Percentiles rank a stretch among this genome's conserved stretches.
These are phyloP conservation scores for Isoetes taiwanensis DNA, from an alignment of 75 land plant genomes.

Conservation along the genomic window DNA sequence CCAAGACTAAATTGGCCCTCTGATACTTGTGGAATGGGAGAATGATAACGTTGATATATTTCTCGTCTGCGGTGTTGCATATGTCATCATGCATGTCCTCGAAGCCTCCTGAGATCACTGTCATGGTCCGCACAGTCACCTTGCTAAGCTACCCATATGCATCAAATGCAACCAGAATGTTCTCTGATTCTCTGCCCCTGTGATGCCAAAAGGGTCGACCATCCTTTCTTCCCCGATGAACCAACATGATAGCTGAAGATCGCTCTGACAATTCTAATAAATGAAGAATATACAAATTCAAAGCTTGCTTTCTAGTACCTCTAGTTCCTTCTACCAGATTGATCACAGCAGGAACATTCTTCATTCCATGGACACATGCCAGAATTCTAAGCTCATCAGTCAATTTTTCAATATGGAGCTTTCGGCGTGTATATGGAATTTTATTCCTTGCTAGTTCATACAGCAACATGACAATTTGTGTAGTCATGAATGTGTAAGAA, in stretches of 20 bases:
- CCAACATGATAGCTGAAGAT: conserved; percentile 29
- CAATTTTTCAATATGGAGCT: conserved; percentile 16
- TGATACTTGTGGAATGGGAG: conserved; percentile 13
- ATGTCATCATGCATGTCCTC: conserved; percentile 67
- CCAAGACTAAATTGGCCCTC: conserved; percentile 1
- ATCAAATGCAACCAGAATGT: conserved; percentile 45
- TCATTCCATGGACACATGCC: conserved; percentile 34
- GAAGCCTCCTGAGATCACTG: conserved; percentile 50
- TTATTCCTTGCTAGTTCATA: conserved; percentile 27
- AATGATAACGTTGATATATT: conserved; percentile 29
- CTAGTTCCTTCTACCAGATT: conserved; percentile 37
- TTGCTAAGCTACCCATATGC: conserved; percentile 34
- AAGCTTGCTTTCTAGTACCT: conserved; percentile 30
- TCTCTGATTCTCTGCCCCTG: conserved; percentile 23
- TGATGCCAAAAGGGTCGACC: conserved; percentile 1
- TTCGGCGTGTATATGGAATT: conserved; percentile 32
- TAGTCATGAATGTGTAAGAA: conserved; percentile 35
- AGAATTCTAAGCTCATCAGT: conserved; percentile 35
- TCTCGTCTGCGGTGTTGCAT: conserved; percentile 40
- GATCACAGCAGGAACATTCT: conserved; percentile 45
- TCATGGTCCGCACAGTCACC: conserved; percentile 36
- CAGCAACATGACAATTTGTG: conserved; percentile 26
- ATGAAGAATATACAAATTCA: conserved; percentile 38
- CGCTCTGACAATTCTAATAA: conserved; percentile 53
- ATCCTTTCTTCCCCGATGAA: conserved; percentile 4